Conservation (phyloP, 208 protist genomes). For the Trypanosoma grayi region DNA sequence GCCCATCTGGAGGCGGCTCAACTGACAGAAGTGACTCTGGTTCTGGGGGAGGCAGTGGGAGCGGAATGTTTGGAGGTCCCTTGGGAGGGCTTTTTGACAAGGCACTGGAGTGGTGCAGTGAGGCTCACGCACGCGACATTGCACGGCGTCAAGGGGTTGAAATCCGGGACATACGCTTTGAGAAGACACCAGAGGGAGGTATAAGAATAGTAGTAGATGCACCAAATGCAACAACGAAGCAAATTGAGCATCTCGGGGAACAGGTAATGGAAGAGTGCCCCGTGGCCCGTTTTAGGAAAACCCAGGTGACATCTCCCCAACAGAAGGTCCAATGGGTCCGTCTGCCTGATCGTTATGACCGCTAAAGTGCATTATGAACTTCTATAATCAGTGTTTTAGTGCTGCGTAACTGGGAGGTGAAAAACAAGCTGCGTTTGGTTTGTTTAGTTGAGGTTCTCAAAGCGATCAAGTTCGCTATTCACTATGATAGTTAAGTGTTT, state of each 20-base stretch:
- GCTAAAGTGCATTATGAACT: conserved; percentile 35
- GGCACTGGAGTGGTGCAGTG: conserved; percentile 85
- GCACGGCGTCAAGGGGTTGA: conserved; percentile 70
- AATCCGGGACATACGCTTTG: conserved; percentile 73
- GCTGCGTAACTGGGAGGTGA: too few relatives aligned
- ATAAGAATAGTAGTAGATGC: conserved; percentile 83
- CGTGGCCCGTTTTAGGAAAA: conserved; percentile 83
- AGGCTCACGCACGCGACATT: conserved; percentile 75
- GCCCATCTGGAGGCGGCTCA: not conserved
- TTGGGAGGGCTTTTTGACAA: conserved; percentile 75
- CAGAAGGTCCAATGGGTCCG: conserved; percentile 82
- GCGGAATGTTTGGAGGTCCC: conserved; percentile 32
- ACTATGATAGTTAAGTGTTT: too few relatives aligned
- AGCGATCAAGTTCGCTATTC: too few relatives aligned
- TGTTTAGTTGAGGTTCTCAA: too few relatives aligned
- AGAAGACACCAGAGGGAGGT: conserved; percentile 66
- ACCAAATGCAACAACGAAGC: conserved; percentile 70
- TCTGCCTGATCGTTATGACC: conserved; percentile 64
- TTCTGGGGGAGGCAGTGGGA: not conserved
- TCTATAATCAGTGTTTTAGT: too few relatives aligned
- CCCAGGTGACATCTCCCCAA: conserved; percentile 51
- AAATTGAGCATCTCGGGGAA: conserved; percentile 85
- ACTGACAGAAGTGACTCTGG: not conserved
- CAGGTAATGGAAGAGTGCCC: conserved; percentile 86
- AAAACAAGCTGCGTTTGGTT: too few relatives aligned